Percentiles rank a stretch among this genome's conserved stretches.
Conservation (phyloP, 2,329 filamentous ascomycete species). For the Colletotrichum karsti region DNA sequence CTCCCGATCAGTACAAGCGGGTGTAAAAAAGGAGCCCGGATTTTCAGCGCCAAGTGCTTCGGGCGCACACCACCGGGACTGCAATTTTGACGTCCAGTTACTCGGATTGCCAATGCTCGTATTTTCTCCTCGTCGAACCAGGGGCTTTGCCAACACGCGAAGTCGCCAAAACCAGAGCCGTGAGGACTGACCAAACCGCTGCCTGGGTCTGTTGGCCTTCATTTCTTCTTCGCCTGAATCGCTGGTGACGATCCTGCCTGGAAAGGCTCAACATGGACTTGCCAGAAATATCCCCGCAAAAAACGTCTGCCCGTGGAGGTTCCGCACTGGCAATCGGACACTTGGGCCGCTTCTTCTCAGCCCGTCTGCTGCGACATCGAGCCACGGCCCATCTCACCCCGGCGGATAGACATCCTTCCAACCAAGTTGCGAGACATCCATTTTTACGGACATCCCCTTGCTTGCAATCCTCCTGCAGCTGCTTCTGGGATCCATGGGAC, state of each 20-base stretch:
- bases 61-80: conserved; percentile 21
- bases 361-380: conserved; percentile 5
- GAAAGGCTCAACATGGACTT: not conserved
- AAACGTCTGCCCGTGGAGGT: not conserved
- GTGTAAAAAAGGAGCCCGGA: not conserved
- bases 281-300: conserved; percentile 6
- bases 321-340: not conserved
- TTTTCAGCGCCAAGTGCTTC: conserved; percentile 4
- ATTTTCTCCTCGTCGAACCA: conserved; percentile 2
- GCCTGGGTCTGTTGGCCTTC: not conserved
- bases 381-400: not conserved
- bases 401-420: not conserved
- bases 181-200: not conserved
- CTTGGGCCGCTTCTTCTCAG: not conserved
- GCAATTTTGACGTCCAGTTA: conserved; percentile 23
- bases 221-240: conserved; percentile 20
- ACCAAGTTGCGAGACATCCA: conserved; percentile 7
- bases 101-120: conserved; percentile 22
- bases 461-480: conserved; percentile 7
- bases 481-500: not conserved
- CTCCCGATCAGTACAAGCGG: not conserved
- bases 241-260: conserved; percentile 4
- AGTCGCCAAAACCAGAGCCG: not conserved
- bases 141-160: conserved; percentile 11
- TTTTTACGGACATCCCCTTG: conserved; percentile 12